These are phyloP conservation scores for Escovopsis sp. DNA, from an alignment of 2,329 filamentous ascomycete genomes.

Conservation along the genomic window DNA sequence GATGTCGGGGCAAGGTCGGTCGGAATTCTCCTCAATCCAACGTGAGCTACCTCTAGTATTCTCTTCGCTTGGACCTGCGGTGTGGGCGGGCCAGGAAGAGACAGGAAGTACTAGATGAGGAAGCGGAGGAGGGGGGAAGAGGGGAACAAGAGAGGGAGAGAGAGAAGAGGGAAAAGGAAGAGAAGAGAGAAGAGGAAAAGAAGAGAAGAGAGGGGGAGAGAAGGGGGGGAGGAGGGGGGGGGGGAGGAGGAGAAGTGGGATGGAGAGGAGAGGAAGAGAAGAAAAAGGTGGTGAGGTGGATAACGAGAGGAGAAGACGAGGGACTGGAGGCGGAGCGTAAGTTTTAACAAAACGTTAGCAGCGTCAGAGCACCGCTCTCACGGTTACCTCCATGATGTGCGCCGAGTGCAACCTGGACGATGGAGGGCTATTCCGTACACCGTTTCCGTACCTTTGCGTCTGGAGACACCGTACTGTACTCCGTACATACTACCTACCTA, in stretches of 20 bases:
- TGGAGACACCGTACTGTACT: too few species aligned
- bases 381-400: too few species aligned
- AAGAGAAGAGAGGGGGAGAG: constrained; percentile 33
- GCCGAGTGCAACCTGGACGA: too few species aligned
- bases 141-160: constrained; percentile 19
- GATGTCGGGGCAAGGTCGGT: constrained; percentile 12
- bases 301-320: constrained; percentile 37
- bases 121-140: constrained; percentile 19
- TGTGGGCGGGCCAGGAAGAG: constrained; percentile 28
- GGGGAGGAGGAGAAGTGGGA: constrained; percentile 17
- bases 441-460: too few species aligned
- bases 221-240: constrained; percentile 39
- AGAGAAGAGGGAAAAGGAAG: constrained; percentile 9
- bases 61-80: constrained; percentile 20
- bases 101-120: constrained; percentile 32
- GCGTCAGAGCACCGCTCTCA: too few species aligned
- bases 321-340: constrained; percentile 36
- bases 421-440: too few species aligned
- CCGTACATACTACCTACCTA: too few species aligned
- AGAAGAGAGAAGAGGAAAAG: constrained; percentile 34
- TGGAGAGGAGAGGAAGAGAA: constrained; percentile 37
- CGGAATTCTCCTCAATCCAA: constrained; percentile 21
- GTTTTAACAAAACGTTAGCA: constrained; percentile 16
- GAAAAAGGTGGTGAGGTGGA: constrained; percentile 33
- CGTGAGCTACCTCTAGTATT: constrained; percentile 7